Conservation (phyloP, 257 asterid genomes). For the Verbena officinalis region DNA sequence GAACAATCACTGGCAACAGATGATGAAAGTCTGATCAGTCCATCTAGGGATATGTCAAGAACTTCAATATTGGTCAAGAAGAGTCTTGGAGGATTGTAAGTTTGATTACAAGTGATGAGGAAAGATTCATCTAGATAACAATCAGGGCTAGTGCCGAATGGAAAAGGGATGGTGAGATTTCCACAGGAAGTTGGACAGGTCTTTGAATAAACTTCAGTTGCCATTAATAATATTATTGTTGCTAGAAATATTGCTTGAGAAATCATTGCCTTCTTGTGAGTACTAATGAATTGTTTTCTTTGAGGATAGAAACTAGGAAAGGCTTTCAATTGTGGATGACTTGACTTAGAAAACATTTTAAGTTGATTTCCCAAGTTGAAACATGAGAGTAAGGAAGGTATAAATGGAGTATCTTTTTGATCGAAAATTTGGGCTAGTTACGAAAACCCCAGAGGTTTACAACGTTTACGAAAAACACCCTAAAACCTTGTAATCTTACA, state of each 20-base stretch:
- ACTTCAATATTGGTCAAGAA: conserved; percentile 25
- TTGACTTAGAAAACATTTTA: too few species aligned
- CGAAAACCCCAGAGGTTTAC: too few species aligned
- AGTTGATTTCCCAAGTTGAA: too few species aligned
- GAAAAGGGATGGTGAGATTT: conserved; percentile 29
- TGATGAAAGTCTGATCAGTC: conserved; percentile 22
- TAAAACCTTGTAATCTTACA: too few species aligned
- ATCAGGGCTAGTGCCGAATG: conserved; percentile 24
- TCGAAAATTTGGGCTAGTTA: too few species aligned
- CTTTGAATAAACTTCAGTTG: neutral
- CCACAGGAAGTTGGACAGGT: conserved; percentile 25
- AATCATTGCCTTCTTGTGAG: neutral
- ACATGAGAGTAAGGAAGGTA: too few species aligned
- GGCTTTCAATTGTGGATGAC: neutral
- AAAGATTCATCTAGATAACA: conserved; percentile 30
- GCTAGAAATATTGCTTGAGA: conserved; percentile 17
- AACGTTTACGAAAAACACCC: too few species aligned
- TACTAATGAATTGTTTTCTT: neutral
- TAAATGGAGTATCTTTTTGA: too few species aligned
- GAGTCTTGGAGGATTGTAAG: conserved; percentile 33
- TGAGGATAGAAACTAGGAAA: neutral
- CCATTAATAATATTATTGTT: neutral
- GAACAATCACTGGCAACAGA: conserved; percentile 31
- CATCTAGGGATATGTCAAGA: conserved; percentile 28
- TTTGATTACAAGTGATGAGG: conserved; percentile 33